Evolutionary conservation across 2,329 filamentous ascomycete genomes (phyloP), one percentile per base, ranked within the genome.

Genomic region (Davidsoniella neocaledoniae): DNA sequence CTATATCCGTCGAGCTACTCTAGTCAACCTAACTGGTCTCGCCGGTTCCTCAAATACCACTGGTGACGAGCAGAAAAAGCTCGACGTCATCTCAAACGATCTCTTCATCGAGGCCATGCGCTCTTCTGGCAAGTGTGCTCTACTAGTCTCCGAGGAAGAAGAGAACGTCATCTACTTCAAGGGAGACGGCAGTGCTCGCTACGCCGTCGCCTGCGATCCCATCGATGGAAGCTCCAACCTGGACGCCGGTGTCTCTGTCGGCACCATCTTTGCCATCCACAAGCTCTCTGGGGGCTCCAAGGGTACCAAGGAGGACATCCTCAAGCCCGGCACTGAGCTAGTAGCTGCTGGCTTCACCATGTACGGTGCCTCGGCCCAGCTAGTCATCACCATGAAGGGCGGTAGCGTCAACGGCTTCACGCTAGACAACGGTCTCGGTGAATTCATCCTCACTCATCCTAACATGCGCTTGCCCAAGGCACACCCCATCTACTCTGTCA

Each of bases 51-150:
- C 87, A 57, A 98, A 98, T 69, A 86, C 75, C 49, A 96, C 91
- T 2, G 91, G 91, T 56, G 91, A 98, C 66, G 91, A 96, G 64
- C 91, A 98, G 67, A 98, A 98, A 79, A 98, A 98, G 72, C 85
- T 98, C 55, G 91, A 98, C 64, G 90, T 98, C 53, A 96, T 98
- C 63, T 90, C 88, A 64, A 96, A 98, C 65, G 91, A 98, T 64
- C 75, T 98, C 59, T 98, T 98, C 71, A 85, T 98, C 62, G 81
- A 86, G 54, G 85, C 88, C 55, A 96, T 98, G 91, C 79, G 78
- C 58, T 90, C 86, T 48, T 94, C 84, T 25, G 88, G 86, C 59
- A 88, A 87, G 66, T 91, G 88, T 63, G 80, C 86, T 48, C 71
- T 96, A 53, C 73, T 98, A 36, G 88, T 98, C n/a, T 98, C 91